Evolutionary conservation across 495 filamentous ascomycete species (phyloP), one percentile per base, ranked within the genome.

Genomic region (Aspergillus saccharolyticus): DNA sequence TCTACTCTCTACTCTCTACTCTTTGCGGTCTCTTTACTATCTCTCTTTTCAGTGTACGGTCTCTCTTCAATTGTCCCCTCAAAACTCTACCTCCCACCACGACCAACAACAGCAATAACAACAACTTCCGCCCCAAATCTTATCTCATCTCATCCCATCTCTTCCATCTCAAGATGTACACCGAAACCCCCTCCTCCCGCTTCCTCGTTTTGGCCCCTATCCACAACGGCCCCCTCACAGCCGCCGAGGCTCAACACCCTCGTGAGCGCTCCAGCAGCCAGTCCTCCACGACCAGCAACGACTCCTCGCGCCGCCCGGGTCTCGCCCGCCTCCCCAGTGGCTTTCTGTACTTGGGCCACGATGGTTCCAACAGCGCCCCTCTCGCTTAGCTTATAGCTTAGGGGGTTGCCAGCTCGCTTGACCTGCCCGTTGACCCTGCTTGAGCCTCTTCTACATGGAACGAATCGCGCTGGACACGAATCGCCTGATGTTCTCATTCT

Each of bases 161-260:
- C 28, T 43, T 53, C 54, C 17, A 52, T 52, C 63, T 61, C 61
- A 39, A 39, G 2, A 76, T 76, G 73, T 71, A 71, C 64, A 63
- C 70, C 62, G 49, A 66, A 57, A 71, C 71, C 56, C 59, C 72
- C 57, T 63, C 66, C 59, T 48, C 59, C 60, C 67, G 68, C 52
- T 76, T 76, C 63, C 66, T 76, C 61, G 66, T 76, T 50, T 54
- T 77, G 57, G 70, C 72, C 49, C 74, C 74, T 39, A 71, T 63
- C 42, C 67, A 75, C 55, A 72, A 63, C 42, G 69, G 66, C 42
- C 74, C 73, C 28, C 61, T 65, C 45, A 57, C 60, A 49, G 52
- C 49, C 45, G 55, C 60, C 48, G 52, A 46, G 42, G 25, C 57
- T 57, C 33, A 43, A 21, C 45, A 55, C 51, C 33, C 33, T 39